These are phyloP conservation scores for Pisolithus orientalis DNA, from an alignment of 768 basidiomycete genomes.

Conservation along the genomic window DNA sequence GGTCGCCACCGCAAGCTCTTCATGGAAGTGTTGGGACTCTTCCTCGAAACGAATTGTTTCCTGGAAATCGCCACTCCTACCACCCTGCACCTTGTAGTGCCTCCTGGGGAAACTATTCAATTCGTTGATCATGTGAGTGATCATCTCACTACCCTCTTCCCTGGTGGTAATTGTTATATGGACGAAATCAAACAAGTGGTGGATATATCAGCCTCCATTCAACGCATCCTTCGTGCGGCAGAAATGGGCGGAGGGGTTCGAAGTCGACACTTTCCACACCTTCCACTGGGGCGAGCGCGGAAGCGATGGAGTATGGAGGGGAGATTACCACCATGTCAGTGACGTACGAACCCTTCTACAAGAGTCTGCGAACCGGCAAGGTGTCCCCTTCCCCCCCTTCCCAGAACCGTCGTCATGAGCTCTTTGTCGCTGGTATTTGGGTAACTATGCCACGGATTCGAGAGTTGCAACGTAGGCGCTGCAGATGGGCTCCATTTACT, in stretches of 20 bases:
- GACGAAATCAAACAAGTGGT: slow-evolving; percentile 27
- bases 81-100: slow-evolving; percentile 36
- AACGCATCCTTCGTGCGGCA: slow-evolving; percentile 40
- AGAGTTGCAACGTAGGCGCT: too few relatives aligned
- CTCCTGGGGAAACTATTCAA: slow-evolving; percentile 34
- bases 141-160: background rate
- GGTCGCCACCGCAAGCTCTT: slow-evolving; percentile 33
- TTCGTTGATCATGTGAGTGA: slow-evolving; percentile 42
- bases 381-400: slow-evolving; percentile 17
- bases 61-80: slow-evolving; percentile 45
- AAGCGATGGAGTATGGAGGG: slow-evolving; percentile 30
- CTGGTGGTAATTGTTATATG: background rate
- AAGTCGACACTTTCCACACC: slow-evolving; percentile 47
- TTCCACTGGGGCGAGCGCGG: slow-evolving; percentile 43
- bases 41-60: slow-evolving; percentile 44
- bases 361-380: slow-evolving; percentile 36
- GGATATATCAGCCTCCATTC: slow-evolving; percentile 43
- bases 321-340: slow-evolving; percentile 26
- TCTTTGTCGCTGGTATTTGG: background rate
- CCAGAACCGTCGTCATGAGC: background rate
- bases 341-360: slow-evolving; percentile 31
- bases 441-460: too few relatives aligned
- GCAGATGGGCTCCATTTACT: too few relatives aligned
- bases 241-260: slow-evolving; percentile 39
- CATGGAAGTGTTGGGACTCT: slow-evolving; percentile 36